Base-by-base conservation (phyloP, 2,329 filamentous ascomycete species). In the Septoria linicola region DNA sequence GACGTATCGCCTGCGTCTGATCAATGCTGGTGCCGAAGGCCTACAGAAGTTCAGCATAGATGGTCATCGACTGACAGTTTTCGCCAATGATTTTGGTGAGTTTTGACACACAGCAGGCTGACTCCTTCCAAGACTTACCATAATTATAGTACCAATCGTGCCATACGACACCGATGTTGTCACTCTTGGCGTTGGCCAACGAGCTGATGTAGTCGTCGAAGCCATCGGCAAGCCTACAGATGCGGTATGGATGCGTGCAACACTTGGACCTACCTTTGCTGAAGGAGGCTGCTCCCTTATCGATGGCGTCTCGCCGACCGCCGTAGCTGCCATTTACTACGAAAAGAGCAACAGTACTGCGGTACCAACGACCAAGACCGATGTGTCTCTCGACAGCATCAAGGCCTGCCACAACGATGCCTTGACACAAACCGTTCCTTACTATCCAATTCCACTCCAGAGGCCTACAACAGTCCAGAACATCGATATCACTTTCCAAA, bases 321-420 rank as follows among this genome's bases (percentile, higher is more conserved):
- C 79, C 1, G 61, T 81, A 0, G 86, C 84, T 0, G 81, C 78
- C 11, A 74, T 89, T 43, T 86, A 84, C 70, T 89, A 88, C 66
- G 75, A 85, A 30, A 62, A 73, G 6, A 79, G 81, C 8, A 72
- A 86, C 60, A 72, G 71, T 3, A 69, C 67, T 41, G 51, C 55
- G n/a, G 54, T 59, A 3, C 66, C 67, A 3, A 66, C 69, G 14
- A 71, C 68, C 5, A 80, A 75, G 2, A 64, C 79, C 0, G 72
- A 76, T 0, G 76, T 83, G 56, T 73, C 78, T 0, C 71, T 67
- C 10, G 76, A 54, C 36, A 50, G 46, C 11, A 83, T 8, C 49
- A 59, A 54, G 41, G 53, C 52, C 8, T 87, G 83, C 62, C 68
- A 71, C 47, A 84, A 84, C 59, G 81, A 84, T 53, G 75, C 78